These are phyloP conservation scores for Collybiopsis luxurians DNA, from an alignment of 768 basidiomycete species.

Conservation along the genomic window DNA sequence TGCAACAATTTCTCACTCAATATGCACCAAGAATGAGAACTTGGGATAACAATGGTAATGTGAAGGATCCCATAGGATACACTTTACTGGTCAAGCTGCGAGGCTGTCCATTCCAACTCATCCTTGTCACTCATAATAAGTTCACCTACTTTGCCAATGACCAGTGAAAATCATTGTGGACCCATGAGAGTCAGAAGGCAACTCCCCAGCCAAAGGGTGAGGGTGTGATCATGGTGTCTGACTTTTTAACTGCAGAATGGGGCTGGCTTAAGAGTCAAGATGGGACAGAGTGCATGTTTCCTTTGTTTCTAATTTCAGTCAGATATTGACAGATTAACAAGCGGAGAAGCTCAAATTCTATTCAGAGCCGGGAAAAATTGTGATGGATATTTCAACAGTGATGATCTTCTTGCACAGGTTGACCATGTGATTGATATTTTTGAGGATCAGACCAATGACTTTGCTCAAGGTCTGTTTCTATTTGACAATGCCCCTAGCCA, in stretches of 20 bases:
- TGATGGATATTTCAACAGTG: constrained; percentile 15
- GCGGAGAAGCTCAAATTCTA: constrained; percentile 17
- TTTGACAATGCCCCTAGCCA: constrained; percentile 17
- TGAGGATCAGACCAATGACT: background rate
- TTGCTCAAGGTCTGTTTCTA: background rate
- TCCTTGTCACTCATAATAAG: constrained; percentile 22
- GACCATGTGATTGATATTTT: constrained; percentile 17
- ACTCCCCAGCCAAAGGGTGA: constrained; percentile 27
- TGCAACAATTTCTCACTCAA: constrained; percentile 19
- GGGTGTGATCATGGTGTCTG: constrained; percentile 25
- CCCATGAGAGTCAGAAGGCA: constrained; percentile 10
- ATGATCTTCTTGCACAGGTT: constrained; percentile 14
- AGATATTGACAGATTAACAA: background rate
- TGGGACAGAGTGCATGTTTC: background rate
- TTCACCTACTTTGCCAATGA: constrained; percentile 30
- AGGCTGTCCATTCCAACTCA: constrained; percentile 11
- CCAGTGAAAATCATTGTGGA: constrained; percentile 18
- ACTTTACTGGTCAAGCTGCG: constrained; percentile 18
- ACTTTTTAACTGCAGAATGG: constrained; percentile 26
- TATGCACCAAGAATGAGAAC: constrained; percentile 21
- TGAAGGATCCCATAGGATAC: constrained; percentile 13
- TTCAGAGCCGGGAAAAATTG: constrained; percentile 19
- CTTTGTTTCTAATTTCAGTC: background rate
- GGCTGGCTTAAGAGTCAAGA: constrained; percentile 13
- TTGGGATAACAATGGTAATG: constrained; percentile 25